A percentile compares a stretch with the other conserved stretches of the same genome.
These are phyloP conservation scores for Rhizopus microsporus DNA, from an alignment of 371 early-diverging fungal species.

Conservation along the genomic window DNA sequence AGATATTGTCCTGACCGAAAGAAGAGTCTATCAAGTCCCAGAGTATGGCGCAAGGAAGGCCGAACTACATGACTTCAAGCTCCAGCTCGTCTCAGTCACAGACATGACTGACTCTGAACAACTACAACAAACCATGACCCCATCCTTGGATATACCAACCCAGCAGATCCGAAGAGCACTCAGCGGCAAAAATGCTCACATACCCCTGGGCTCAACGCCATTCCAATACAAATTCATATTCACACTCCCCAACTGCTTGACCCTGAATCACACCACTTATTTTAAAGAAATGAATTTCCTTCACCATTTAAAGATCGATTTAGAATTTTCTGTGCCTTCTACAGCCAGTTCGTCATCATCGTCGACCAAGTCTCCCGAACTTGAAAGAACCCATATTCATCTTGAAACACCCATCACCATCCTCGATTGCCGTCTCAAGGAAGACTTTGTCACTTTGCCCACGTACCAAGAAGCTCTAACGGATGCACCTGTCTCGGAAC, in stretches of 20 bases:
- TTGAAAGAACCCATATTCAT: slow-evolving; percentile 26
- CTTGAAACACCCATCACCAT: slow-evolving; percentile 51
- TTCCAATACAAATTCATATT: slow-evolving; percentile 47
- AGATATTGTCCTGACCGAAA: slow-evolving; percentile 36
- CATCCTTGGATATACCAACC: slow-evolving; percentile 26
- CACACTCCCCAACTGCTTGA: slow-evolving; percentile 44
- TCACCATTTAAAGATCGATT: slow-evolving; percentile 41
- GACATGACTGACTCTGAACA: slow-evolving; percentile 27
- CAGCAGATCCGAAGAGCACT: slow-evolving; percentile 33
- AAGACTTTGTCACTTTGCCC: slow-evolving; percentile 42
- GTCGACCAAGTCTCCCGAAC: background rate
- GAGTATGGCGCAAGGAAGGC: slow-evolving; percentile 40
- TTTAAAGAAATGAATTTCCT: slow-evolving; percentile 40
- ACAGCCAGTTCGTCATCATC: background rate
- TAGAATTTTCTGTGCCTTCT: slow-evolving; percentile 32
- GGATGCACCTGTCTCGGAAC: slow-evolving; percentile 22
- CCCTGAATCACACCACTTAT: slow-evolving; percentile 45
- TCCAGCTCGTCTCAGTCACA: slow-evolving; percentile 31
- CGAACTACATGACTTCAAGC: slow-evolving; percentile 41
- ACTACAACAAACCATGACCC: slow-evolving; percentile 22
- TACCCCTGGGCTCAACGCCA: slow-evolving; percentile 34
- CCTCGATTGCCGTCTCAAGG: slow-evolving; percentile 48
- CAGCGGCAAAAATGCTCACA: slow-evolving; percentile 44
- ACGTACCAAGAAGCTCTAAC: slow-evolving; percentile 42
- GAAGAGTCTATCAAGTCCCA: slow-evolving; percentile 43